Percentiles rank a stretch among this genome's conserved stretches.
Conservation (phyloP, 2,329 filamentous ascomycete species). For the Coniella vitis region DNA sequence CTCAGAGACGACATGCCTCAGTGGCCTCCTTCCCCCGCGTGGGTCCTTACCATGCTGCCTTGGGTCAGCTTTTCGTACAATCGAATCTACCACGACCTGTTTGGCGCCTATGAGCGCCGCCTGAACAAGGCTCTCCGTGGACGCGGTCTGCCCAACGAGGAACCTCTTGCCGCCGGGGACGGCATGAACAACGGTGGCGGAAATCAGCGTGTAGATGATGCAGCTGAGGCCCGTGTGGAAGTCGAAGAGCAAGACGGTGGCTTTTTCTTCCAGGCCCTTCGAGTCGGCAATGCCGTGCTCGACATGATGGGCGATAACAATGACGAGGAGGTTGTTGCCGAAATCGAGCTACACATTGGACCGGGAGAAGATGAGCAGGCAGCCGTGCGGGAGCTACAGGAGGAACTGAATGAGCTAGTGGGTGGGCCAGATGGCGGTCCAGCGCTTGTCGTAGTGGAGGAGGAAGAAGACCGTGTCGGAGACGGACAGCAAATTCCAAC, state of each 20-base stretch:
- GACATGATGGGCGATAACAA: slow-evolving; percentile 24
- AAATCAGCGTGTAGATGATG: slow-evolving; percentile 8
- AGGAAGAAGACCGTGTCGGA: not conserved
- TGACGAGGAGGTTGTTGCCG: slow-evolving; percentile 20
- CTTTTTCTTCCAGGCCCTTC: slow-evolving; percentile 15
- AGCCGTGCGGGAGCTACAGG: slow-evolving; percentile 18
- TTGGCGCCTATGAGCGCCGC: slow-evolving; percentile 39
- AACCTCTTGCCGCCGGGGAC: slow-evolving; percentile 10
- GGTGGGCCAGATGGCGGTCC: slow-evolving; percentile 5
- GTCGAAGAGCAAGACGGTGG: slow-evolving; percentile 19
- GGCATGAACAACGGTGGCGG: slow-evolving; percentile 2
- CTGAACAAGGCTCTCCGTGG: slow-evolving; percentile 42
- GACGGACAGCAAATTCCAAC: not conserved
- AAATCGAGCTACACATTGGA: slow-evolving; percentile 22
- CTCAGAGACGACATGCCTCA: slow-evolving; percentile 37
- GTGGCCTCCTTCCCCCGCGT: slow-evolving; percentile 49
- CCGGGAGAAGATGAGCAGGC: slow-evolving; percentile 28
- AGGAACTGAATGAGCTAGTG: slow-evolving; percentile 23
- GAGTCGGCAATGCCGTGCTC: slow-evolving; percentile 20
- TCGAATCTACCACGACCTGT: slow-evolving; percentile 39
- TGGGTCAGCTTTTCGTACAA: slow-evolving; percentile 34
- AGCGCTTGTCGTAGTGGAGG: slow-evolving; percentile 6
- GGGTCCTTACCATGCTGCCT: slow-evolving; percentile 44
- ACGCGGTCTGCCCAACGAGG: slow-evolving; percentile 20
- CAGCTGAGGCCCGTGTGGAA: slow-evolving; percentile 5